Percentiles rank a stretch among this genome's conserved stretches.
phyloP scores from a whole-genome alignment of 345 rosid species.

The Murraya paniculata region DNA sequence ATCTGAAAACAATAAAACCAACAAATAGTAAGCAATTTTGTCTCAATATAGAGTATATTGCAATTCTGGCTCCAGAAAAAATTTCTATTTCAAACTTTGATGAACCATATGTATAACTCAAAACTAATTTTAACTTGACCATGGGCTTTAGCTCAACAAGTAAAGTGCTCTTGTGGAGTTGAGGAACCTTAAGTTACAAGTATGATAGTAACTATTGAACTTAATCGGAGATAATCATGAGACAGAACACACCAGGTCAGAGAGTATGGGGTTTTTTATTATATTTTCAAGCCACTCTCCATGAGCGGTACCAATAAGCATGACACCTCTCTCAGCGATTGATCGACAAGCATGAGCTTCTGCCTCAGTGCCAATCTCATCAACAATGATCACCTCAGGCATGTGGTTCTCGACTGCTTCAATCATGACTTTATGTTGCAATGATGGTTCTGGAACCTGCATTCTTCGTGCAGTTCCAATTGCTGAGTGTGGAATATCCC shows the following conservation, averaged over 20 bases:
- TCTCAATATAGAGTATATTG: not conserved
- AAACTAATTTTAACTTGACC: not conserved
- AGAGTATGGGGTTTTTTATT: constrained; percentile 56
- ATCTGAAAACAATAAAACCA: constrained; percentile 38
- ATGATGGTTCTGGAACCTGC: constrained; percentile 65
- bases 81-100: not conserved
- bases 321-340: constrained; percentile 66
- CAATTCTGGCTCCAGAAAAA: too few relatives aligned
- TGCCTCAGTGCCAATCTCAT: constrained; percentile 68
- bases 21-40: not conserved
- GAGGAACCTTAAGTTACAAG: not conserved
- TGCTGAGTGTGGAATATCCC: constrained; percentile 69
- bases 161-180: too few relatives aligned
- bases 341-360: constrained; percentile 68
- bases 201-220: not conserved
- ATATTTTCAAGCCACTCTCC: constrained; percentile 62
- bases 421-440: constrained; percentile 71
- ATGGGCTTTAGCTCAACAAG: not conserved
- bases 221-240: too few relatives aligned
- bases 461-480: constrained; percentile 75
- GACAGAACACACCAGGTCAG: constrained; percentile 47
- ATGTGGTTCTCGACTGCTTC: constrained; percentile 79
- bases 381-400: constrained; percentile 73
- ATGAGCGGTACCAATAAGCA: constrained; percentile 68
- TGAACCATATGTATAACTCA: not conserved